These are phyloP conservation scores for Peniophora sp. DNA, from an alignment of 1,284 basidiomycete genomes.

Conservation along the genomic window DNA sequence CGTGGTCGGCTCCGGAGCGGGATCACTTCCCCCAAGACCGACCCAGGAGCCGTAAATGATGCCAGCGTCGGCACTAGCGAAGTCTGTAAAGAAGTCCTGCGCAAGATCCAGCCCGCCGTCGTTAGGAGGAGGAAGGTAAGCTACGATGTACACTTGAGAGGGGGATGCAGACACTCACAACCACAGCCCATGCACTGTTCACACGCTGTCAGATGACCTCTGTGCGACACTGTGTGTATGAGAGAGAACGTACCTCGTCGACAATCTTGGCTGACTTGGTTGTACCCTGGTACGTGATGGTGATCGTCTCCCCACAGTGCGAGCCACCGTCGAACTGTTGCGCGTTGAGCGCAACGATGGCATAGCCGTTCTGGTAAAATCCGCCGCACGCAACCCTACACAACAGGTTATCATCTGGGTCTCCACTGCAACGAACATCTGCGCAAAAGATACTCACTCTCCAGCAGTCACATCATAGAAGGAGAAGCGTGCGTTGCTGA, in stretches of 20 bases:
- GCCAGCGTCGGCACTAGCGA: background rate
- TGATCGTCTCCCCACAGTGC: constrained; percentile 55
- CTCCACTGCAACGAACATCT: background rate
- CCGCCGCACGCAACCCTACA: constrained; percentile 49
- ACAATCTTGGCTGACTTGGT: constrained; percentile 52
- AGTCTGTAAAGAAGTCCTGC: background rate
- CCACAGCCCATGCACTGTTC: background rate
- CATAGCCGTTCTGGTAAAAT: constrained; percentile 20
- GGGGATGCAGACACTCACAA: too few relatives aligned
- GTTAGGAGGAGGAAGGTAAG: too few relatives aligned
- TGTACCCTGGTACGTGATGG: constrained; percentile 59
- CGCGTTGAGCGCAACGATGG: background rate
- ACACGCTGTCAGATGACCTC: background rate
- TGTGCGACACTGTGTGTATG: background rate
- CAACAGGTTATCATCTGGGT: background rate
- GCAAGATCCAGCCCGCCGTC: background rate
- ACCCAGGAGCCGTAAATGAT: background rate
- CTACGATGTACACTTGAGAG: too few relatives aligned
- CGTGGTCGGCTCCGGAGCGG: background rate
- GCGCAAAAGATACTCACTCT: constrained; percentile 30
- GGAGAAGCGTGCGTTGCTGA: constrained; percentile 24
- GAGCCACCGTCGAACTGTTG: constrained; percentile 48
- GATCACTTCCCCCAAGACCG: background rate
- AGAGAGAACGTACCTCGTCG: constrained; percentile 45
- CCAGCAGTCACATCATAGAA: constrained; percentile 43